A percentile compares a stretch with the other conserved stretches of the same genome.
These are phyloP conservation scores for Kingdonia uniflora DNA, from an alignment of 164 flowering plant species.

Conservation along the genomic window DNA sequence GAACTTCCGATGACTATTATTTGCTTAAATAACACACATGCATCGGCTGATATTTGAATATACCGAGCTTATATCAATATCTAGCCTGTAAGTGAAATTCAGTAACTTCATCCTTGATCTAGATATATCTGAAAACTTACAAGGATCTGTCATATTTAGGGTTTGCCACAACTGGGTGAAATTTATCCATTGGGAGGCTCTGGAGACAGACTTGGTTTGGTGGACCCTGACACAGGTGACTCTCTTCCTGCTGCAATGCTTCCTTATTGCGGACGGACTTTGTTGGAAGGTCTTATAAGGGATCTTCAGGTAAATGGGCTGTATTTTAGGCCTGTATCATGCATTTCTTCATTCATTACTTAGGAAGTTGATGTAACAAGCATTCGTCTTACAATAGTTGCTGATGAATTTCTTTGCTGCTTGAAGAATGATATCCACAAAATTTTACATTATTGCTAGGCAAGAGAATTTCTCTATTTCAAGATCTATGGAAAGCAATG, in stretches of 20 bases:
- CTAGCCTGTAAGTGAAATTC: too few species aligned
- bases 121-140: too few species aligned
- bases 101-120: too few species aligned
- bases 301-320: slow-evolving; percentile 86
- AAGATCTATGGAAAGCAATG: slow-evolving; percentile 84
- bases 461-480: slow-evolving; percentile 82
- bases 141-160: slow-evolving; percentile 42
- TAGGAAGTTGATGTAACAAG: too few species aligned
- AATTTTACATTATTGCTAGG: slow-evolving; percentile 36
- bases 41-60: too few species aligned
- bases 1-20: too few species aligned
- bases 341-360: too few species aligned
- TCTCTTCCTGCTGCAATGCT: slow-evolving; percentile 99
- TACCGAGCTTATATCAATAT: too few species aligned
- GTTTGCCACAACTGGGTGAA: slow-evolving; percentile 88
- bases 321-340: too few species aligned
- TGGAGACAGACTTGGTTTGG: slow-evolving; percentile 93
- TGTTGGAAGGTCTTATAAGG: slow-evolving; percentile 97
- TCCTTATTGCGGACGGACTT: slow-evolving; percentile 88
- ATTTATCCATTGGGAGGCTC: slow-evolving; percentile 97
- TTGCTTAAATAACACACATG: slow-evolving; percentile 13
- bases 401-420: too few species aligned
- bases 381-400: too few species aligned
- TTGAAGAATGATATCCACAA: too few species aligned
- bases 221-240: slow-evolving; percentile 82